Evolutionary conservation across 2,329 filamentous ascomycete species (phyloP).

Genomic region (Fusarium floridanum): DNA sequence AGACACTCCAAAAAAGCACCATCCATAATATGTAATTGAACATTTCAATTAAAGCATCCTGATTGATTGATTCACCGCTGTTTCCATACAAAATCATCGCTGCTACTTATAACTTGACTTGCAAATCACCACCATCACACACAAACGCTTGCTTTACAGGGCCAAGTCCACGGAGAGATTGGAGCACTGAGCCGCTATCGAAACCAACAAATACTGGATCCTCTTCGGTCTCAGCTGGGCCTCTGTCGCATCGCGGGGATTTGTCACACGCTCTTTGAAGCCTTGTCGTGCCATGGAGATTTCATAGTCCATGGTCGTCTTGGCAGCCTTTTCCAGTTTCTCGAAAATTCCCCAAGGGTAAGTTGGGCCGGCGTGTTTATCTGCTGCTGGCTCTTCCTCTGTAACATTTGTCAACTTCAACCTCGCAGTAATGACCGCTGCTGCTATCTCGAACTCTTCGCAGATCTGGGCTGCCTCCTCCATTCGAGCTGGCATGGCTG

Average conservation of each 20-base stretch:
- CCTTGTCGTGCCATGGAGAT: background rate
- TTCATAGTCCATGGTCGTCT: background rate
- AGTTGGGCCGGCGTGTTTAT: background rate
- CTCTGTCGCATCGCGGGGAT: background rate
- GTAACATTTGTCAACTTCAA: background rate
- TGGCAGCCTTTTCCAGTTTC: background rate
- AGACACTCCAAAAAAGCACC: background rate
- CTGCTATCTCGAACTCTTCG: background rate
- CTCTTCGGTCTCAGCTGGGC: background rate
- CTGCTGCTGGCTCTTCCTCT: background rate
- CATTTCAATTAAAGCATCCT: conserved; percentile 3
- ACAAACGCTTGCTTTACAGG: background rate
- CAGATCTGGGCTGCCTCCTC: background rate
- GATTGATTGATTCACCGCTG: conserved; percentile 8
- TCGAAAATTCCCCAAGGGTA: background rate
- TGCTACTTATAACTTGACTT: background rate
- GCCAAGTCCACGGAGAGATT: background rate
- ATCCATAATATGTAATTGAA: conserved; percentile 16
- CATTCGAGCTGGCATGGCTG: background rate
- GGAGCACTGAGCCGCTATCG: background rate
- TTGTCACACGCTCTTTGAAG: background rate
- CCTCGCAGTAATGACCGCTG: background rate
- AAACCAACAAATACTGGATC: background rate
- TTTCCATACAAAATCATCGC: background rate
- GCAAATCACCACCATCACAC: background rate